These are phyloP conservation scores for Lipomyces spencermartinsiae DNA, from an alignment of 805 yeast species.

Conservation along the genomic window DNA sequence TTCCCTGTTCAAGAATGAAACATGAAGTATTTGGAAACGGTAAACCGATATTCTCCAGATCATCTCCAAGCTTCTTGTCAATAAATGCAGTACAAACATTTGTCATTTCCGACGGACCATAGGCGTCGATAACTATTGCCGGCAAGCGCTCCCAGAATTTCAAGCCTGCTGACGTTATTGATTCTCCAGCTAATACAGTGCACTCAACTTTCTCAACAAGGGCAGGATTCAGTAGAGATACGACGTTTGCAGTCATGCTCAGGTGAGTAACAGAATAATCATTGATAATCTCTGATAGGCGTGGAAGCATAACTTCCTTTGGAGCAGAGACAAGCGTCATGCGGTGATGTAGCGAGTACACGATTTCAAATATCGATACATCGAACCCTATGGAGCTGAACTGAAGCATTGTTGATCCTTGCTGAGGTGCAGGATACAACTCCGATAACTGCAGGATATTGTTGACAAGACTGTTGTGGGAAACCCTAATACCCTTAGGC, in stretches of 20 bases:
- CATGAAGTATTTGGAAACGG: slow-evolving; percentile 34
- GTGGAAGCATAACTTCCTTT: slow-evolving; percentile 28
- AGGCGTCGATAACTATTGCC: slow-evolving; percentile 35
- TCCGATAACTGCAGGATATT: slow-evolving; percentile 31
- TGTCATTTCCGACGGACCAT: slow-evolving; percentile 42
- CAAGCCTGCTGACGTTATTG: slow-evolving; percentile 11
- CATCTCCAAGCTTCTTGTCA: slow-evolving; percentile 18
- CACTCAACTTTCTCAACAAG: slow-evolving; percentile 22
- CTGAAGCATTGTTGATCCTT: slow-evolving; percentile 34
- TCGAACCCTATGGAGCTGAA: slow-evolving; percentile 40
- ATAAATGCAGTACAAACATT: slow-evolving; percentile 36
- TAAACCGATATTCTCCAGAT: slow-evolving; percentile 36
- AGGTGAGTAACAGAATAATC: slow-evolving; percentile 34
- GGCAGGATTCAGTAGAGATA: slow-evolving; percentile 88
- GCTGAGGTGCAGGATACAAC: slow-evolving; percentile 23
- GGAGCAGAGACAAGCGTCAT: slow-evolving; percentile 35
- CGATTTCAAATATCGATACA: slow-evolving; percentile 41
- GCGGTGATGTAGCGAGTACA: slow-evolving; percentile 28
- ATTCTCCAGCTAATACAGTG: slow-evolving; percentile 26
- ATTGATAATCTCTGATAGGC: slow-evolving; percentile 25
- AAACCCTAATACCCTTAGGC: slow-evolving; percentile 41
- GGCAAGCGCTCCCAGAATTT: slow-evolving; percentile 18
- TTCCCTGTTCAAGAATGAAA: slow-evolving; percentile 26
- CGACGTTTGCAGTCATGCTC: slow-evolving; percentile 51
- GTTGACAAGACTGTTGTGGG: slow-evolving; percentile 39